phyloP scores from a whole-genome alignment of 192 early-diverging fungal species.

The Backusella tuberculispora region DNA sequence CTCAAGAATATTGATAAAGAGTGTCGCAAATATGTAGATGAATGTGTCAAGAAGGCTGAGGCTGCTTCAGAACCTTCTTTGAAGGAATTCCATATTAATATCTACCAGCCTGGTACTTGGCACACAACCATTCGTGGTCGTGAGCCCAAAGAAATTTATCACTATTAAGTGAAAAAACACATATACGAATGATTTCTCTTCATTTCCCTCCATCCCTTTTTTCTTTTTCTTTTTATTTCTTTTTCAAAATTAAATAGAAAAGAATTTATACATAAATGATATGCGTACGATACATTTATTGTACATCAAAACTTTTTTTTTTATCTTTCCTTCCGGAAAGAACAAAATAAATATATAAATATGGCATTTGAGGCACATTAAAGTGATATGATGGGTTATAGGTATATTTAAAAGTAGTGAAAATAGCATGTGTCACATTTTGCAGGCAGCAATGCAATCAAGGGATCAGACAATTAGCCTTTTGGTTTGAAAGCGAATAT shows the following conservation, averaged over 20 bases:
- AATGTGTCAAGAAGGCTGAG: constrained; percentile 84
- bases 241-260: not conserved
- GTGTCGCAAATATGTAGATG: constrained; percentile 83
- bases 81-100: constrained; percentile 75
- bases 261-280: not conserved
- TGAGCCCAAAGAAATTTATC: constrained; percentile 80
- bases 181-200: no score
- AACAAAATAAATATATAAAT: not conserved
- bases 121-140: constrained; percentile 77
- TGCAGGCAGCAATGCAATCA: no score
- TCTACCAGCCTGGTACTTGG: constrained; percentile 83
- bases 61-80: constrained; percentile 72
- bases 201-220: not conserved
- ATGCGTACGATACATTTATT: not conserved
- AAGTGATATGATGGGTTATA: not conserved
- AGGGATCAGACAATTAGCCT: no score
- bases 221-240: not conserved
- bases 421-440: no score
- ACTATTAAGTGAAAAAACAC: constrained; percentile 38
- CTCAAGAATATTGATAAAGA: constrained; percentile 95
- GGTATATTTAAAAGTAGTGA: not conserved
- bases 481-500: no score
- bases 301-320: not conserved
- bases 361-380: not conserved
- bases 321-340: not conserved